Conservation (phyloP, 1,284 basidiomycete species). For the Cryptococcus amylolentus region DNA sequence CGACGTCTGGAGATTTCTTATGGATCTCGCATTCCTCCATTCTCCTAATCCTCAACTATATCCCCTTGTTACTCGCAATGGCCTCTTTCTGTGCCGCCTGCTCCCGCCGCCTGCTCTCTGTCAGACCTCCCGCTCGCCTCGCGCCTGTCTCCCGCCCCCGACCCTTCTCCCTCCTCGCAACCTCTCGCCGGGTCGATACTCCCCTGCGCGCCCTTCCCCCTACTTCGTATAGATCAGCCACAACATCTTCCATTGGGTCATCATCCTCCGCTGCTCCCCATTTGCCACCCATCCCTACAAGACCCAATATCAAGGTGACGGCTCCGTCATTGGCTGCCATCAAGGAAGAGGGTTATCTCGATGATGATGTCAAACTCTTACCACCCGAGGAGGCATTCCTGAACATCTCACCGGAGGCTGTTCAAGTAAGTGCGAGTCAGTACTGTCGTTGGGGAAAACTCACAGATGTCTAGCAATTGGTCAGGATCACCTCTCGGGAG, state of each 20-base stretch:
- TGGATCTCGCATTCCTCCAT: neutral
- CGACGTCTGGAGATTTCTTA: neutral
- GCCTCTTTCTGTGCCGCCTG: neutral
- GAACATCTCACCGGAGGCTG: slow-evolving; percentile 41
- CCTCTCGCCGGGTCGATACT: neutral
- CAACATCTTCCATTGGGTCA: slow-evolving; percentile 7
- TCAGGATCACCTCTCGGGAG: slow-evolving; percentile 46
- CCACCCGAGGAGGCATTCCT: slow-evolving; percentile 33
- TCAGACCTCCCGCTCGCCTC: neutral
- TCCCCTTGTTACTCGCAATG: neutral
- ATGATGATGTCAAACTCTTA: slow-evolving; percentile 43
- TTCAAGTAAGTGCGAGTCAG: slow-evolving; percentile 28
- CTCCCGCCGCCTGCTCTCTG: neutral
- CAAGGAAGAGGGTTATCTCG: slow-evolving; percentile 43
- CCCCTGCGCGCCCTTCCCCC: neutral
- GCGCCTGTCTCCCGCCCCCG: slow-evolving; percentile 17
- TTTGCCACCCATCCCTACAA: slow-evolving; percentile 8
- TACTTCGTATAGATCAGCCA: slow-evolving; percentile 1
- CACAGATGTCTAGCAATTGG: slow-evolving; percentile 39
- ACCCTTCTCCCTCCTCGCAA: neutral
- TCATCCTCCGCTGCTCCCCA: slow-evolving; percentile 4
- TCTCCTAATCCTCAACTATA: neutral
- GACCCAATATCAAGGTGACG: slow-evolving; percentile 24
- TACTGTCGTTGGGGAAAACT: neutral
- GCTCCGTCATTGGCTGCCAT: slow-evolving; percentile 41